Evolutionary conservation across 2,329 filamentous ascomycete genomes (phyloP).

Genomic region (Xylogone sp.): DNA sequence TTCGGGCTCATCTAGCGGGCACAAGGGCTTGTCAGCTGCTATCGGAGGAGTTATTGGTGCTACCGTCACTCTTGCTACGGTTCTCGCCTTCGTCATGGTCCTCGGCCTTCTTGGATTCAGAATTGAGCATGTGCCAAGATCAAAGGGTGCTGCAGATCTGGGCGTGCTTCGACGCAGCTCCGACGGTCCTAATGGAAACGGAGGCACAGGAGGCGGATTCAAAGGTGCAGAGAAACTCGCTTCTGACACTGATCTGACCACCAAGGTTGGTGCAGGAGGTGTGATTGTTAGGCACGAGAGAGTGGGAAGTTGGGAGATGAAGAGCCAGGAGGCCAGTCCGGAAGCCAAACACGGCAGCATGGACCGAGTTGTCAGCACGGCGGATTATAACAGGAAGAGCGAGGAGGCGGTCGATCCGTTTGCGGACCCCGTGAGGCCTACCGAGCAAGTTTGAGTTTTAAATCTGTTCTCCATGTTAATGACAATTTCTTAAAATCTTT

Average conservation of each 20-base stretch:
- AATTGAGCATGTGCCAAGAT: conserved; percentile 8
- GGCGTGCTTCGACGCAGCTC: conserved; percentile 3
- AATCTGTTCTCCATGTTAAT: too few relatives aligned
- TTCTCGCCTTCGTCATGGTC: conserved; percentile 8
- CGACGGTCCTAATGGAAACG: conserved; percentile 10
- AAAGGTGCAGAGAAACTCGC: conserved; percentile 27
- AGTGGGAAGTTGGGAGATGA: conserved; percentile 30
- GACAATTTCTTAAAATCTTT: too few relatives aligned
- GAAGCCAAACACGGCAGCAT: conserved; percentile 8
- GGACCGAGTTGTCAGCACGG: conserved; percentile 14
- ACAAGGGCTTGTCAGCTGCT: conserved; percentile 8
- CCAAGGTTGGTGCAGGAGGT: conserved; percentile 17
- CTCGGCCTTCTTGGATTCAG: conserved; percentile 22
- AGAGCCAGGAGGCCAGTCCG: conserved; percentile 6
- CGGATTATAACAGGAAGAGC: conserved; percentile 19
- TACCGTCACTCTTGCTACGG: conserved; percentile 15
- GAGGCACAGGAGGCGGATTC: conserved; percentile 21
- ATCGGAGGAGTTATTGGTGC: conserved; percentile 28
- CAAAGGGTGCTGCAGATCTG: background rate
- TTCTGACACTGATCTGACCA: conserved; percentile 23
- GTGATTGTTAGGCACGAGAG: conserved; percentile 22
- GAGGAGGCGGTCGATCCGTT: conserved; percentile 24
- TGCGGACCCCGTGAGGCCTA: conserved; percentile 23
- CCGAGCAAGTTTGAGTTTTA: conserved; percentile 20
- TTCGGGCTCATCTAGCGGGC: background rate